Base-by-base conservation (phyloP, 75 land plant species). In the Cunninghamia lanceolata region DNA sequence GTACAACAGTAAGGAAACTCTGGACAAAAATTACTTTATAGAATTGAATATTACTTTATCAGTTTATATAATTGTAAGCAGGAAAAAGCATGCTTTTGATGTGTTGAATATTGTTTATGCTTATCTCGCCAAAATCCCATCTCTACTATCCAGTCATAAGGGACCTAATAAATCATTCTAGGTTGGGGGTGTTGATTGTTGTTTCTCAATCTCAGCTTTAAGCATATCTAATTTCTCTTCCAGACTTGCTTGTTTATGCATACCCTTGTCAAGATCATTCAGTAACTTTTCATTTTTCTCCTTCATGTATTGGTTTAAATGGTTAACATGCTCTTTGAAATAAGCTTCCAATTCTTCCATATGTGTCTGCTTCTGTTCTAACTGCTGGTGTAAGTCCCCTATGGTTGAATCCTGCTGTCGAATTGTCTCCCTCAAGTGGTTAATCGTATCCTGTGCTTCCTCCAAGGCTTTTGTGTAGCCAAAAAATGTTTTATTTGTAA, bases 401-500 rank as follows among this genome's bases (percentile, higher is more conserved):
- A 82, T 82, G 32, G 36, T 47, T 0, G 28, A 19, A 30, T 82
- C 35, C n/a, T 52, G 53, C 6, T 50, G 56, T 21, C 43, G 59
- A 82, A 50, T 82, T 42, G 11, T 82, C 11, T 34, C 84, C 39
- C 59, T 82, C 38, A 47, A 82, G 13, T 30, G 53, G 21, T 52
- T 15, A 50, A 82, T 82, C 5, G 84, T 82, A 34, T 47, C 38
- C 39, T 47, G 54, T 32, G 84, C 84, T 50, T 82, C 59, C 46
- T 82, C 84, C 14, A 82, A 28, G 2, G 59, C 84, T 52, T 10
- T 47, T 32, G 38, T 50, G 56, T 82, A 82, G 59, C 84, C 84
- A 82, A n/a, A 47, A 52, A 82, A 82, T 47, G 84, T 82, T 82
- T 52, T 82, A 30, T 82, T 82, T 32, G 56, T 82, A 3, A 82